A percentile compares a stretch with the other conserved stretches of the same genome.
Evolutionary conservation across 257 asterid genomes (phyloP).

Genomic region (Misopates orontium): DNA sequence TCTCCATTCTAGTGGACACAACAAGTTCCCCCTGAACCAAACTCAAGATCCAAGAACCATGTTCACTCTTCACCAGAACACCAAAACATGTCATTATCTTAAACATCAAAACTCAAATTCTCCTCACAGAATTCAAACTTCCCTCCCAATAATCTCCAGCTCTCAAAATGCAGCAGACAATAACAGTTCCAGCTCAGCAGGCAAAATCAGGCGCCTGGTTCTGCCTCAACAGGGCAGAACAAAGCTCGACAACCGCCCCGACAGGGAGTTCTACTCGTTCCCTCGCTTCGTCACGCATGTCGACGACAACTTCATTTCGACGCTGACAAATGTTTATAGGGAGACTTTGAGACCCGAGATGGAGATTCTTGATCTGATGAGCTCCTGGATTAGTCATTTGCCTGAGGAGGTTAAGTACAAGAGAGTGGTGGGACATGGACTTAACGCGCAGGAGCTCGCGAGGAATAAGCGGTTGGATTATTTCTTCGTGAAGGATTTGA

Average conservation of each 20-base stretch:
- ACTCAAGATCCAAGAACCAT: slow-evolving; percentile 18
- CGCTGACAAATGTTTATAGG: slow-evolving; percentile 48
- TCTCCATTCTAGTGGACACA: slow-evolving; percentile 24
- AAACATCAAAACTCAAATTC: slow-evolving; percentile 20
- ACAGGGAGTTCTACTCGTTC: slow-evolving; percentile 62
- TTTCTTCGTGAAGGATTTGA: slow-evolving; percentile 79
- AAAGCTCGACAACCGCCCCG: slow-evolving; percentile 56
- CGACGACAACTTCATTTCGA: slow-evolving; percentile 57
- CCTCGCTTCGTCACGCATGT: slow-evolving; percentile 79
- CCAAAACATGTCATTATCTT: slow-evolving; percentile 31
- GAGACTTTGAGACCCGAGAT: slow-evolving; percentile 53
- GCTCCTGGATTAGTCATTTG: slow-evolving; percentile 88
- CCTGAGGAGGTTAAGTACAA: slow-evolving; percentile 60
- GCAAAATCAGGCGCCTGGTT: slow-evolving; percentile 60
- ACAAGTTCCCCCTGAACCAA: background rate
- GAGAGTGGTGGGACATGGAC: slow-evolving; percentile 84
- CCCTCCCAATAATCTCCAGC: slow-evolving; percentile 21
- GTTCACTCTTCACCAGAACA: slow-evolving; percentile 32
- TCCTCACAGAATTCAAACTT: background rate
- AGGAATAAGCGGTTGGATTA: slow-evolving; percentile 61
- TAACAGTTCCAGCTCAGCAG: slow-evolving; percentile 36
- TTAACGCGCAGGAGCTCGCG: slow-evolving; percentile 74
- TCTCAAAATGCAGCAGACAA: slow-evolving; percentile 19
- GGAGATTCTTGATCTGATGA: slow-evolving; percentile 80
- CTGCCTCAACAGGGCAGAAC: slow-evolving; percentile 57